Base-by-base conservation (phyloP, 148 eudicot genomes). In the Persicaria tinctoria region DNA sequence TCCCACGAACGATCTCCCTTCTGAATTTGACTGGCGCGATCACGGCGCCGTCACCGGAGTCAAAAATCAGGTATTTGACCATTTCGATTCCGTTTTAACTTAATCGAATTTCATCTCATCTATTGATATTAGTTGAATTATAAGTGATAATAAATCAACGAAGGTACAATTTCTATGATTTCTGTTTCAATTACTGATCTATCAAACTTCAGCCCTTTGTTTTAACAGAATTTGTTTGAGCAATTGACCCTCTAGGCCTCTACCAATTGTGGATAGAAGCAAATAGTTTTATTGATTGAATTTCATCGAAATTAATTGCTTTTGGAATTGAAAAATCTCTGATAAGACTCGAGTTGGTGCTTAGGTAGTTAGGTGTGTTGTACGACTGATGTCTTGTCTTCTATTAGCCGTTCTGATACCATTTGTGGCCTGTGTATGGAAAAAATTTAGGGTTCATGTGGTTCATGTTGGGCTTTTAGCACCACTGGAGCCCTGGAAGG, bases 381-480 rank as follows among this genome's bases (percentile, higher is more conserved):
- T 10, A 51, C 0, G 16, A 54, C 59, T 54, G 59, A 54, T 54
- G 4, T 54, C 13, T 8, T 51, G n/a, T 50, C 53, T 50, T 11
- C 41, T 32, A 32, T 32, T 32, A 32, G 41, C 41, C 41, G 53
- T 7, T 50, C 53, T 50, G 11, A 50, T 70, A 8, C 14, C 20
- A 69, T 69, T 6, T 68, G 7, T 71, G 5, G 18, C 60, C 45
- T 14, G 44, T 70, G 2, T 79, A 63, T 73, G 69, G 74, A 12
- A 49, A 70, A 54, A 70, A 8, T 8, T 38, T 80, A 93, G 97
- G 97, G 97, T 13, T 79, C 89, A 27, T 93, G 97, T 81, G 97
- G 97, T 53, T 93, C 97, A 3, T 93, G 97, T 82, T 93, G 97
- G 97, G 81, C 93, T 50, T 93, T 93, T 60, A 90, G 96, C 71